Conservation (phyloP, 2,329 filamentous ascomycete genomes). For the Triangularia setosa region DNA sequence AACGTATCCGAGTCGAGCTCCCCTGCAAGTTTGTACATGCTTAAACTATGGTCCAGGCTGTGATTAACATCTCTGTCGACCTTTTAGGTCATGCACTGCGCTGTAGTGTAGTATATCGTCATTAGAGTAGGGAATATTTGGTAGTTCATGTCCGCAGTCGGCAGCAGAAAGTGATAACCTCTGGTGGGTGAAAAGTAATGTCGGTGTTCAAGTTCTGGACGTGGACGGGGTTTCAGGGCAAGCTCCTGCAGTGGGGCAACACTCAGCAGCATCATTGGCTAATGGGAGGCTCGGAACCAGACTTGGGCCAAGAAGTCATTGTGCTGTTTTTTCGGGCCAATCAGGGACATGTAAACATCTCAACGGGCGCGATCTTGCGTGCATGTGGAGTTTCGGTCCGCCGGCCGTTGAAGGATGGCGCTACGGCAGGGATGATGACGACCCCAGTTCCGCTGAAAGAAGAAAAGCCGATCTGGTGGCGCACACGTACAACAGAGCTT, state of each 20-base stretch:
- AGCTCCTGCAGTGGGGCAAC: constrained; percentile 19
- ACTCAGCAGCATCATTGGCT: constrained; percentile 14
- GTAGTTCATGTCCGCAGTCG: neutral
- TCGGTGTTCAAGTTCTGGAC: constrained; percentile 2
- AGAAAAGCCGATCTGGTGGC: constrained; percentile 24
- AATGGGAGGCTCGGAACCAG: constrained; percentile 4
- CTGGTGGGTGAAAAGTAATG: neutral
- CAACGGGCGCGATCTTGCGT: constrained; percentile 25
- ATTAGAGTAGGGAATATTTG: neutral
- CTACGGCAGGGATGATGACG: constrained; percentile 20
- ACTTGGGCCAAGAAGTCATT: neutral
- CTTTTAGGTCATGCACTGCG: neutral
- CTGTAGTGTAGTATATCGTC: neutral
- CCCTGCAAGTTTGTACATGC: neutral
- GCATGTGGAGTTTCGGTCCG: constrained; percentile 32
- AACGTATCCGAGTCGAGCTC: neutral
- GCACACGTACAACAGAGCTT: constrained; percentile 15
- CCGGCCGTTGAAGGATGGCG: constrained; percentile 25
- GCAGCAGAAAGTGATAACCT: neutral
- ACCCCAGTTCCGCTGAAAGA: constrained; percentile 12
- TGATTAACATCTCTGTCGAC: neutral
- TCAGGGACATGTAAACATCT: constrained; percentile 15
- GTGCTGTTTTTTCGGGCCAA: constrained; percentile 14
- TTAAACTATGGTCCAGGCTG: constrained; percentile 1
- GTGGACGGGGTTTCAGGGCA: constrained; percentile 25